Evolutionary conservation across 768 basidiomycete species (phyloP), one percentile per base, ranked within the genome.

Genomic region (Pleurotus tuoliensis): DNA sequence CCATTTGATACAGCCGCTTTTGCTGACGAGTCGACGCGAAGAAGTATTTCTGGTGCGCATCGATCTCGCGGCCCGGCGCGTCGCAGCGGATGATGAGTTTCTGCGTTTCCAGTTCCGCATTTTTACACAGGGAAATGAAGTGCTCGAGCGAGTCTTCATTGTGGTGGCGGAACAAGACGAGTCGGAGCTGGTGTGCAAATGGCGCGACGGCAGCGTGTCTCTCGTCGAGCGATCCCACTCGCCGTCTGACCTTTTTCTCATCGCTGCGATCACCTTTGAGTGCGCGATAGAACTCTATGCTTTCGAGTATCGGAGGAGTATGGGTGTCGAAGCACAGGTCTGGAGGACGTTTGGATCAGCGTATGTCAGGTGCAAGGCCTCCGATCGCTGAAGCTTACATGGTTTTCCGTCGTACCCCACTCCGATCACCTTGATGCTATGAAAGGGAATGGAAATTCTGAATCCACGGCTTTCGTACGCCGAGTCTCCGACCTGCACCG

Each of bases 151-250:
- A 70, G 51, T 84, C 82, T 3, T 64, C 61, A n/a, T 70, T 62
- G 46, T 63, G 66, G 2, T 76, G 67, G 16, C 84, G 73, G 61
- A 75, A 79, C 1, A 92, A 73, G 8, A 85, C 63, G 34, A 92
- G 62, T 24, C 87, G 85, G 3, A 93, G 67, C 41, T 91, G 86
- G 47, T 85, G 81, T 1, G 88, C 86, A 61, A 86, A 93, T 12
- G 86, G 83, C 0, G 88, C 82, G 37, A 92, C 76, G 2, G 67
- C 62, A 27, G 64, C 72, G 56, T 92, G 91, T 0, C 78, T 76
- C n/a, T 77, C 66, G 61, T 87, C 76, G 25, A 92, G 62, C 13
- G 77, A 75, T 12, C 80, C 79, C 11, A 90, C 72, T 12, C 90
- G 79, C 44, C 80, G 77, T 43, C 82, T 82, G 62, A 74, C 82